Evolutionary conservation across 2,329 filamentous ascomycete genomes (phyloP), one percentile per base, ranked within the genome.

Genomic region (Fusarium sp.): DNA sequence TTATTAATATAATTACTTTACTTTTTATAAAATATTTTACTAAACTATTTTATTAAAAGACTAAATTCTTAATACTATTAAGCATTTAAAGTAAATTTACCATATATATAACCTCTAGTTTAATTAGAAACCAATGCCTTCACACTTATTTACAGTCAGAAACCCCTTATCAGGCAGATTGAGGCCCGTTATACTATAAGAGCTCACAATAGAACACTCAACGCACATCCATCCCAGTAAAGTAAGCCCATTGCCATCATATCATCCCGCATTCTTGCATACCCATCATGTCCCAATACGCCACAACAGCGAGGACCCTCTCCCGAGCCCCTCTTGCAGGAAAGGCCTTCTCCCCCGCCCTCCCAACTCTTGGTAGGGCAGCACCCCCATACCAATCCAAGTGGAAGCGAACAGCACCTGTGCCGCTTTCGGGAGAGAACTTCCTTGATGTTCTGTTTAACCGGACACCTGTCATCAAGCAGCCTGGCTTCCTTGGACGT

Each of bases 401-500:
- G 31, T 50, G 55, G 55, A 58, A 58, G 33, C 41, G 55, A 36
- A 38, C 42, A 24, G n/a, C 31, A 6, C 41, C 55, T 20, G 55
- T 58, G 20, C 41, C 55, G 16, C 41, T 58, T 38, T 58, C 55
- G 8, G 55, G 55, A 8, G 33, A 58, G 13, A 58, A 38, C 26
- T 58, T 58, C 41, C 39, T 58, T 4, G 55, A 58, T 58, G 55
- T 58, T 2, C 20, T 58, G 14, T 58, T 58, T 8, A 58, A 58
- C 16, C 31, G 55, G 16, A 58, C 55, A 11, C 55, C 55, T 1
- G 55, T 58, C 3, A 50, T 58, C 31, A 58, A 58, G 18, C 41
- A 58, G 22, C 3, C 41, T 38, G 41, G 55, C 5, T 58, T 58
- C 20, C 31, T 58, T 10, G 26, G 33, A 1, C 41, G 12, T 13